Conservation (phyloP, 306 rosid species). For the Casuarina glauca region DNA sequence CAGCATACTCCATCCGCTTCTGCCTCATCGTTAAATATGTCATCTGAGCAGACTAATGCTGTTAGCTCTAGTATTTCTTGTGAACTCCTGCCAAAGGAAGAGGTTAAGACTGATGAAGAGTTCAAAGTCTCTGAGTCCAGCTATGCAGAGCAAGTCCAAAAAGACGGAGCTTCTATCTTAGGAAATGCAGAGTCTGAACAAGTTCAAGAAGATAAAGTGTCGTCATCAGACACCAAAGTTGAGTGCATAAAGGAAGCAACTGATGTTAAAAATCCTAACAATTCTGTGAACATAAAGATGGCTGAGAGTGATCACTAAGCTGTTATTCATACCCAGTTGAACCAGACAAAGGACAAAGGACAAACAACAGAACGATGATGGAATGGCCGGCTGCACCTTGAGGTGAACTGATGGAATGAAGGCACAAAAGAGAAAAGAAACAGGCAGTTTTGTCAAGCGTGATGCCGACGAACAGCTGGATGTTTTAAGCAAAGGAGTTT, state of each 20-base stretch:
- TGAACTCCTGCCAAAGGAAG: conserved; percentile 36
- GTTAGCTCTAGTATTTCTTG: conserved; percentile 26
- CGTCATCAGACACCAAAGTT: conserved; percentile 19
- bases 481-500: conserved; percentile 18
- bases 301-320: conserved; percentile 18
- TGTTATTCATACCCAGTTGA: conserved; percentile 21
- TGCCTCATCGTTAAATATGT: conserved; percentile 14
- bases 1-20: conserved; percentile 25
- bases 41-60: conserved; percentile 34
- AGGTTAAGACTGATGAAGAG: conserved; percentile 40
- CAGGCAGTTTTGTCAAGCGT: conserved; percentile 19
- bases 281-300: conserved; percentile 5
- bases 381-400: conserved; percentile 4
- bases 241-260: conserved; percentile 14
- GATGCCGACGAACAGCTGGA: conserved; percentile 9
- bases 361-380: conserved; percentile 17
- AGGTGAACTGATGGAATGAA: conserved; percentile 34
- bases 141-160: conserved; percentile 25
- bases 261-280: conserved; percentile 24
- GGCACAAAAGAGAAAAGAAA: conserved; percentile 31
- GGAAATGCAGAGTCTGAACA: conserved; percentile 9
- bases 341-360: conserved; percentile 15
- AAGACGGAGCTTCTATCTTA: conserved; percentile 15
- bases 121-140: conserved; percentile 22
- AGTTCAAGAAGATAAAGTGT: conserved; percentile 31